Evolutionary conservation across 2,329 filamentous ascomycete species (phyloP), one percentile per base, ranked within the genome.

Genomic region (Cryphonectria nitschkei): DNA sequence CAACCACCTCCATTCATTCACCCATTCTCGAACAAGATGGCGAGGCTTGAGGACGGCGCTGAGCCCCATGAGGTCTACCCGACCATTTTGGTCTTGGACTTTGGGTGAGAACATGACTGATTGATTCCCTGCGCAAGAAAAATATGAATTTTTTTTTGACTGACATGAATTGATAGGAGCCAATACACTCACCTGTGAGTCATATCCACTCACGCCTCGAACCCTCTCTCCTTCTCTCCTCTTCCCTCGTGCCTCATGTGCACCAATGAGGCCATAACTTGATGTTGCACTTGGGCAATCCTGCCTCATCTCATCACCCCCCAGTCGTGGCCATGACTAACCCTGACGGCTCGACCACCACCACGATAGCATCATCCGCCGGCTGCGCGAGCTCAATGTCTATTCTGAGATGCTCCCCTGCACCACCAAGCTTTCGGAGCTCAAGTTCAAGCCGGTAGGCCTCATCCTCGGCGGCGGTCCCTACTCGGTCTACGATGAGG

Each of bases 401-500:
- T 97, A 93, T 84, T 90, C 90, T 73, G 94, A 97, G 84, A 92
- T 97, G 90, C 89, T 97, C 60, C 93, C 93, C 32, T 97, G 94
- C 82, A 97, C 92, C 62, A 90, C 92, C 77, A 95, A 95, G 84
- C 82, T 97, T 32, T 84, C 88, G 8, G 93, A 96, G 69, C 86
- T 97, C 46, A 79, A 85, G 63, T 97, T 88, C 85, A 94, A 90
- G 78, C 95, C 95, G 29, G 92, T 92, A 78, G 95, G 95, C 75
- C 90, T 98, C 74, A 92, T 97, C 70, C 72, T 84, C 14, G 80
- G 78, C 39, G 84, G 83, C 69, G 83, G 82, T 6, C 87, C 87
- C n/a, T 84, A 83, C 68, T 95, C 92, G 2, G 95, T 98, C 68
- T 97, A 97, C 78, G 93, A 94, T 69, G 83, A 90, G 43, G 92